Base-by-base conservation (phyloP, 805 yeast species). In the Yarrowia alimentaria region DNA sequence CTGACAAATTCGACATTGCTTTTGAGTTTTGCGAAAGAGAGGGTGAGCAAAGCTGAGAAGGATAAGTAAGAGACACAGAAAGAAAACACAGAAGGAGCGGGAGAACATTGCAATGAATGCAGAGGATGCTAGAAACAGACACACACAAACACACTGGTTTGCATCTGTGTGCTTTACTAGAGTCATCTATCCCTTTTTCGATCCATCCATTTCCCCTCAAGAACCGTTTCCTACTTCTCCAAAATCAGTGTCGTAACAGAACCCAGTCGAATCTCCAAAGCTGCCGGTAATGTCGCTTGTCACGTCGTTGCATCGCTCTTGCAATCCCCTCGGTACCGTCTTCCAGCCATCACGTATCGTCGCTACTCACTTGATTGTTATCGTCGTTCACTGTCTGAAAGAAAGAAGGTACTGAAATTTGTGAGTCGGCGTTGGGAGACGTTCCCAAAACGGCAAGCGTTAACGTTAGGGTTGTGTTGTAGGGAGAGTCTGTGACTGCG, bases 341-440 rank as follows among this genome's bases (percentile, higher is more conserved):
- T 7, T 22, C 10, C 25, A 22, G 7, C 25, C 25, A 10, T 22
- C 25, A 22, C 11, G 14, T 13, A 5, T 37, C 43, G 43, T 40
- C 19, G 18, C n/a, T 28, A 40, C 47, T 40, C 47, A 40, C 47
- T 40, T 40, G 47, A 38, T 26, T 40, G 19, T 26, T 40, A 19
- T 40, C 33, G 47, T 40, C 47, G 47, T 28, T 26, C 47, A 28
- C 47, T 18, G 43, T 22, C 43, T 40, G 47, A 40, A 40, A 40
- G 47, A 40, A 40, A 40, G 47, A 40, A 40, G 47, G 47, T 40
- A 37, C 33, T 40, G 47, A 40, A 40, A 40, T 40, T 40, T 40
- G 47, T 40, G 47, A 40, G 47, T 40, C 43, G 32, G 33, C 32
- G 47, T 40, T 40, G 47, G 47, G 47, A 40, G 47, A 25, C 13